Conservation (phyloP, 2,329 filamentous ascomycete species). For the Clonostachys rhizophaga region DNA sequence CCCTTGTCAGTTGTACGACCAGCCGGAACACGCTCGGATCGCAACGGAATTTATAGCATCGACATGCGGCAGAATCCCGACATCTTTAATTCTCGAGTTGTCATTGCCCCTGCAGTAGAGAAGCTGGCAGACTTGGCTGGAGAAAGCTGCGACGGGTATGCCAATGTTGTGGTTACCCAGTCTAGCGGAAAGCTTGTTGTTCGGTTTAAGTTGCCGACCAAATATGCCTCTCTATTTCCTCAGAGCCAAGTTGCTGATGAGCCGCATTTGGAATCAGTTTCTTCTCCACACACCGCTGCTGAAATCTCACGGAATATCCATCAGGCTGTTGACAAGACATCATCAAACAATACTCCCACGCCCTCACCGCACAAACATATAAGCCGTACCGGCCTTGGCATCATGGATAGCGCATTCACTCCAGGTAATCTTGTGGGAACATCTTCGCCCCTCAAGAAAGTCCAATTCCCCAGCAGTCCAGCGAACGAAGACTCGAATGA, state of each 20-base stretch:
- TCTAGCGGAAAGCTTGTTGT: constrained; percentile 23
- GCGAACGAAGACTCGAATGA: background rate
- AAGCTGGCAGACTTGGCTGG: constrained; percentile 19
- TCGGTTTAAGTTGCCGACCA: constrained; percentile 28
- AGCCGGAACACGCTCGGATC: constrained; percentile 1
- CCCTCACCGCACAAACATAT: too few relatives aligned
- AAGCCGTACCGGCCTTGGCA: too few relatives aligned
- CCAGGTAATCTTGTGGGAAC: too few relatives aligned
- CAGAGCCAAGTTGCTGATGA: constrained; percentile 18
- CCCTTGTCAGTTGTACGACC: constrained; percentile 1
- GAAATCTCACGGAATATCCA: too few relatives aligned
- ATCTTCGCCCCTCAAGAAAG: too few relatives aligned
- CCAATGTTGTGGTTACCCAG: constrained; percentile 20
- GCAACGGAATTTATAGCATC: constrained; percentile 19
- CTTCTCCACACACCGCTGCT: constrained; percentile 10
- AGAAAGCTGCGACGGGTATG: constrained; percentile 15
- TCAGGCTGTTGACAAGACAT: too few relatives aligned
- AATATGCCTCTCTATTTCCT: constrained; percentile 21
- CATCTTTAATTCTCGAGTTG: constrained; percentile 20
- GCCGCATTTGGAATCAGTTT: constrained; percentile 7
- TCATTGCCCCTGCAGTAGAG: constrained; percentile 6
- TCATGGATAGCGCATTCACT: too few relatives aligned
- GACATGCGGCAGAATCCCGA: constrained; percentile 26
- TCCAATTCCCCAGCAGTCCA: too few relatives aligned
- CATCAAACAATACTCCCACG: too few relatives aligned